Conservation (phyloP, 2,329 filamentous ascomycete genomes). For the Botryotinia globosa region DNA sequence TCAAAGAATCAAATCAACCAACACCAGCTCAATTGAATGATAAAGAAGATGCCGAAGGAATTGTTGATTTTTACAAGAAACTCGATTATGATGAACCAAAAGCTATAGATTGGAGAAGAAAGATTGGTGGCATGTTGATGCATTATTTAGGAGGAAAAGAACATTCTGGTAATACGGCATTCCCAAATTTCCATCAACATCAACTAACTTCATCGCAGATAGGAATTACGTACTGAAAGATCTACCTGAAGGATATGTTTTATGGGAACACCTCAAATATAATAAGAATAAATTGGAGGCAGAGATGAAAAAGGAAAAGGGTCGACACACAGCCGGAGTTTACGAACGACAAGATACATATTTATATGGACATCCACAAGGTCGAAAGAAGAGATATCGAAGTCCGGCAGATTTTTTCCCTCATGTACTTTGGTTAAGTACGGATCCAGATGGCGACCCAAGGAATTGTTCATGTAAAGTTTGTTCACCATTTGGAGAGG, state of each 20-base stretch:
- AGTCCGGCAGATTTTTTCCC: slow-evolving; percentile 60
- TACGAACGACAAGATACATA: slow-evolving; percentile 58
- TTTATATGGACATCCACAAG: slow-evolving; percentile 57
- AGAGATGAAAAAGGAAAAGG: slow-evolving; percentile 43
- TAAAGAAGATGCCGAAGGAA: slow-evolving; percentile 51
- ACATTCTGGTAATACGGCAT: slow-evolving; percentile 22
- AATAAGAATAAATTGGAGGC: slow-evolving; percentile 43
- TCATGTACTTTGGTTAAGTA: slow-evolving; percentile 55
- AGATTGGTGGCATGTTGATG: slow-evolving; percentile 57
- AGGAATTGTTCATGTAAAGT: slow-evolving; percentile 57
- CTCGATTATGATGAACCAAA: slow-evolving; percentile 50
- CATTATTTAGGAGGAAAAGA: slow-evolving; percentile 45
- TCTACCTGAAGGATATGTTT: slow-evolving; percentile 54
- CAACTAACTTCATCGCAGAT: slow-evolving; percentile 29
- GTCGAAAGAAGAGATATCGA: slow-evolving; percentile 54
- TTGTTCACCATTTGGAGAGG: slow-evolving; percentile 51
- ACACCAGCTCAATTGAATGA: slow-evolving; percentile 50
- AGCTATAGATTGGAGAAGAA: slow-evolving; percentile 55
- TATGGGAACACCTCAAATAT: slow-evolving; percentile 58
- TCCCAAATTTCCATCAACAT: not conserved
- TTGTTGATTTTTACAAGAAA: slow-evolving; percentile 53
- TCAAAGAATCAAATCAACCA: slow-evolving; percentile 48
- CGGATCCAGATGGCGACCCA: slow-evolving; percentile 49
- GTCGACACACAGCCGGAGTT: slow-evolving; percentile 44
- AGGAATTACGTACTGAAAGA: slow-evolving; percentile 50